These are phyloP conservation scores for Uromyces viciae-fabae DNA, from an alignment of 1,284 basidiomycete genomes.

Conservation along the genomic window DNA sequence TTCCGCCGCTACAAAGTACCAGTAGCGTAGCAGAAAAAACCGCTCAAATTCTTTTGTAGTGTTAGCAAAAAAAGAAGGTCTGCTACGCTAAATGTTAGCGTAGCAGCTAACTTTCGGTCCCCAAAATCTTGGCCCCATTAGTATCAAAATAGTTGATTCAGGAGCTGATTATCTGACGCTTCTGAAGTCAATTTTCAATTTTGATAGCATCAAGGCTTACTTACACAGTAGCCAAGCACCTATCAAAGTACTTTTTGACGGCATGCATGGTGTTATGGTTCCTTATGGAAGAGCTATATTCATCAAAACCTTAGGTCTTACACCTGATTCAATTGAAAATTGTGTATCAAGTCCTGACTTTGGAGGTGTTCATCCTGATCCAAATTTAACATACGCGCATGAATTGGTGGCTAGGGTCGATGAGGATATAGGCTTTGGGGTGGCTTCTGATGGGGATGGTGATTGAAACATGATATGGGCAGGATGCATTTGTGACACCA, in stretches of 20 bases:
- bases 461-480: constrained; percentile 99
- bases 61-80: no score
- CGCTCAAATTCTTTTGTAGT: no score
- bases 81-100: no score
- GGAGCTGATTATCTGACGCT: constrained; percentile 83
- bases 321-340: constrained; percentile 80
- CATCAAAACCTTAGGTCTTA: constrained; percentile 75
- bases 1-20: no score
- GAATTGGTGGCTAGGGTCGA: constrained; percentile 89
- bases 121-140: constrained; percentile 72
- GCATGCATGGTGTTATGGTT: constrained; percentile 92
- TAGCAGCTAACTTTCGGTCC: no score
- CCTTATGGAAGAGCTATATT: constrained; percentile 91
- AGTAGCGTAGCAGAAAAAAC: no score
- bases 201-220: constrained; percentile 85
- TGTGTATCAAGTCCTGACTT: constrained; percentile 88
- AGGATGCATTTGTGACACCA: constrained; percentile 94
- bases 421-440: constrained; percentile 84
- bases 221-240: constrained; percentile 62
- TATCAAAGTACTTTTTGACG: constrained; percentile 91
- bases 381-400: constrained; percentile 96
- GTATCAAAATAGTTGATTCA: constrained; percentile 89
- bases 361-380: constrained; percentile 94
- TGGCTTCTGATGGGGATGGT: constrained; percentile 94
- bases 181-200: constrained; percentile 88